Base-by-base conservation (phyloP, 225 moss, liverwort and hornwort species). In the Ulota crispa region DNA sequence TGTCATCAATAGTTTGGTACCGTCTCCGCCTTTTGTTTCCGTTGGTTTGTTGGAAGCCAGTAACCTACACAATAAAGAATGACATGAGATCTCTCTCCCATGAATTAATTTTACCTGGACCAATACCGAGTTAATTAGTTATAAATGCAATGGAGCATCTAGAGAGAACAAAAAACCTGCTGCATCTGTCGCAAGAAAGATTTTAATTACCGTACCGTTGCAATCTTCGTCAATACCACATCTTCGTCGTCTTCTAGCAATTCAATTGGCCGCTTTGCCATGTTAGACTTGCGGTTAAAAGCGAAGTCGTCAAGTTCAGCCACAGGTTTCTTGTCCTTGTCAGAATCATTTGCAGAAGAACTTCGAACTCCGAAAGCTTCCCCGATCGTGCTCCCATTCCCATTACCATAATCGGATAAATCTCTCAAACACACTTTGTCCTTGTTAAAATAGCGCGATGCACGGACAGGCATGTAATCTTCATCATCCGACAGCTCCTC, bases 11-110 rank as follows among this genome's bases (percentile, higher is more conserved):
- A 41, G 85, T 81, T 53, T 87, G 88, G 34, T 85, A 81, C 32
- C 86, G 91, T 70, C 91, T 87, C 72, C 89, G 87, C 85, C 66
- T 81, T 64, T 91, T 91, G 66, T 56, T 85, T 54, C 80, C 80
- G 55, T 52, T 64, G 55, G 32, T 57, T 31, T 83, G 85, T 64
- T 81, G 83, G 36, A 81, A 45, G 54, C 53, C 37, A 63, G 41
- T 36, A 67, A 34, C 78, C 87, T 86, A 82, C 80, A 60, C 70
- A 72, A 78, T 18, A 52, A 59, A 16, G 28, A 71, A 64, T 55
- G 21, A 32, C 2, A 55, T 76, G 70, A 82, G 20, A 82, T 71
- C 24, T 69, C 67, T 52, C 31, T 64, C 31, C 4, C 41, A 36
- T 45, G 24, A 78, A 73, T 10, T 6, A 3, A 19, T 70, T 55